Conservation (phyloP, 1,284 basidiomycete genomes). For the Leccinum pachyderme region DNA sequence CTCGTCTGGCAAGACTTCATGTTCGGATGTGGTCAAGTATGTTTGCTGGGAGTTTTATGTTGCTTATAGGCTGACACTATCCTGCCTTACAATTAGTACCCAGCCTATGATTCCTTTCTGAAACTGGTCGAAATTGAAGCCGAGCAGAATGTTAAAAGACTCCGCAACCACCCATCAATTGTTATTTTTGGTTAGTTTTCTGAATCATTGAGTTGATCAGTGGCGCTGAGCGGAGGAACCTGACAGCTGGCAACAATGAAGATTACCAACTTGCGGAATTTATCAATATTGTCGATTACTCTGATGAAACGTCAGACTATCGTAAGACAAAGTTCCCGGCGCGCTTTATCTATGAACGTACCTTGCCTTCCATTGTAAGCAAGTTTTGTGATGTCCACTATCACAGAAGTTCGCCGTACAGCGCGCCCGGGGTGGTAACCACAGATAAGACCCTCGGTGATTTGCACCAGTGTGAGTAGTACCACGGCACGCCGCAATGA, state of each 20-base stretch:
- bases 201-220: not conserved
- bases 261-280: constrained; percentile 84
- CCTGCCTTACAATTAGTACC: constrained; percentile 48
- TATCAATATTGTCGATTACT: constrained; percentile 75
- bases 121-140: constrained; percentile 67
- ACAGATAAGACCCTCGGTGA: constrained; percentile 80
- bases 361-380: constrained; percentile 72
- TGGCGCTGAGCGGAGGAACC: constrained; percentile 3
- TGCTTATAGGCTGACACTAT: constrained; percentile 1
- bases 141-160: constrained; percentile 67
- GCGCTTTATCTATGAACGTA: constrained; percentile 82
- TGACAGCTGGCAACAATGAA: constrained; percentile 85
- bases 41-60: constrained; percentile 9
- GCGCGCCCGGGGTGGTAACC: constrained; percentile 71
- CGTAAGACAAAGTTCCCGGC: constrained; percentile 83
- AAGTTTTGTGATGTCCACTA: constrained; percentile 70
- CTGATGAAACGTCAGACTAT: constrained; percentile 78
- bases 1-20: constrained; percentile 89
- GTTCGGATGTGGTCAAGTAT: constrained; percentile 79
- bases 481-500: not conserved
- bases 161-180: constrained; percentile 75
- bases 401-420: constrained; percentile 84
- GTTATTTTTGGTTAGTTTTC: constrained; percentile 71
- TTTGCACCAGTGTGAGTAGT: constrained; percentile 73
- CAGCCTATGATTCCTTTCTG: constrained; percentile 72